Base-by-base conservation (phyloP, 305 asterid species). In the Fraxinus sp. region DNA sequence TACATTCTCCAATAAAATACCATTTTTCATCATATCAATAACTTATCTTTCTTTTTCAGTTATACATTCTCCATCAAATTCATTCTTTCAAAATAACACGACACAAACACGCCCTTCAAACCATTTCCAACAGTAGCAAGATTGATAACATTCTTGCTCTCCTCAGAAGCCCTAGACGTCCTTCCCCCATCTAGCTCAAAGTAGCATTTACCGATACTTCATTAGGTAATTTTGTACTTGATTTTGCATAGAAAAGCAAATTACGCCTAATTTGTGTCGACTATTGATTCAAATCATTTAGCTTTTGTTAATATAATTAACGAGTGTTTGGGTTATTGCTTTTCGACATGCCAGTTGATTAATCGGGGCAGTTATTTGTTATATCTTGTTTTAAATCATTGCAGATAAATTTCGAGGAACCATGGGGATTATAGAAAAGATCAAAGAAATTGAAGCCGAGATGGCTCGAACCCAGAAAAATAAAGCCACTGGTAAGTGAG, bases 391-490 rank as follows among this genome's bases (percentile, higher is more conserved):
- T 1, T 79, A 46, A 13, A 24, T 79, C 78, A 57, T 79, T 89
- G 74, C 90, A 92, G 96, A 86, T 87, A 33, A 79, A 72, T 73
- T 82, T 66, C 70, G 52, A 75, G 83, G 82, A 72, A 91, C 77
- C 74, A 96, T 96, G 99, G 99, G 99, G 90, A 96, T 96, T 88
- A 85, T 94, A 36, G 98, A 96, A 86, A 94, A 81, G 93, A 96
- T 96, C 76, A 96, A 93, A 76, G 99, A 96, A 80, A 96, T 96
- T 82, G 99, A 96, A 83, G 93, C 94, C 83, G 99, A 96, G 90
- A 96, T 96, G 99, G 98, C 98, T 30, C 94, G 98, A 30, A 96
- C 99, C 44, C 99, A 96, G 92, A 96, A 96, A 87, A 96, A 96
- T 86, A 96, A 96, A 90, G 99, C 99, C 77, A 96, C 99, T 84